A percentile compares a stretch with the other conserved stretches of the same genome.
Conservation (phyloP, 1,284 basidiomycete genomes). For the Trichosporon ovoides region DNA sequence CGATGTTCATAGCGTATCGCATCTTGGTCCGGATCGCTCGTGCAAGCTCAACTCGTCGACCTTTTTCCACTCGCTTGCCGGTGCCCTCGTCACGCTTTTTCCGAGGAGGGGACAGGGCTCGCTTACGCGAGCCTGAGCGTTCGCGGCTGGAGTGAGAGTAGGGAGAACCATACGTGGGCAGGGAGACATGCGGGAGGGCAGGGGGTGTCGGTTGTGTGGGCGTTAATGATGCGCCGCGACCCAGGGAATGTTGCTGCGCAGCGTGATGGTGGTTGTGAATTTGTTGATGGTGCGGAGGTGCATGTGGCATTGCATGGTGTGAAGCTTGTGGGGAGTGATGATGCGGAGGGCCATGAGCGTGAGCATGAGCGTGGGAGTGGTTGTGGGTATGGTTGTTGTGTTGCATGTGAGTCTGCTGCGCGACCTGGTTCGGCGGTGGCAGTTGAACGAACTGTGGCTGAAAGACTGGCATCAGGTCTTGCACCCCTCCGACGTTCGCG, state of each 20-base stretch:
- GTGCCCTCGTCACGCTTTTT: slow-evolving; percentile 15
- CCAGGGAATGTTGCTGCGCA: background rate
- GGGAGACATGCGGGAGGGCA: background rate
- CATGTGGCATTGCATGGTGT: slow-evolving; percentile 1
- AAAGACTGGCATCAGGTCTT: background rate
- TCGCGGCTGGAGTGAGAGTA: background rate
- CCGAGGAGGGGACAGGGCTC: background rate
- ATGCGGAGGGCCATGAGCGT: background rate
- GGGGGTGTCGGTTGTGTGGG: background rate
- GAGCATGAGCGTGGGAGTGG: background rate
- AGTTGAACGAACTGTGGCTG: slow-evolving; percentile 6
- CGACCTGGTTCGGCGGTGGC: background rate
- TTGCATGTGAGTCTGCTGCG: slow-evolving; percentile 5
- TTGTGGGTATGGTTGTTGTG: background rate
- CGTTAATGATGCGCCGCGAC: background rate
- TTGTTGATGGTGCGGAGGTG: background rate
- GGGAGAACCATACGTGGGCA: background rate
- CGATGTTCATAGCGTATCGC: slow-evolving; percentile 23
- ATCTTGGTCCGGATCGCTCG: slow-evolving; percentile 25
- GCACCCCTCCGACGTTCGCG: background rate
- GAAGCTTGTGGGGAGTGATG: background rate
- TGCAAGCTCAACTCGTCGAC: slow-evolving; percentile 17
- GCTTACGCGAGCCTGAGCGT: slow-evolving; percentile 6
- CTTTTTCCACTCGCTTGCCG: slow-evolving; percentile 20
- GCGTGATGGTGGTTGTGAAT: background rate